phyloP scores from a whole-genome alignment of 176 grass and related monocot genomes.

The Avena eriantha region DNA sequence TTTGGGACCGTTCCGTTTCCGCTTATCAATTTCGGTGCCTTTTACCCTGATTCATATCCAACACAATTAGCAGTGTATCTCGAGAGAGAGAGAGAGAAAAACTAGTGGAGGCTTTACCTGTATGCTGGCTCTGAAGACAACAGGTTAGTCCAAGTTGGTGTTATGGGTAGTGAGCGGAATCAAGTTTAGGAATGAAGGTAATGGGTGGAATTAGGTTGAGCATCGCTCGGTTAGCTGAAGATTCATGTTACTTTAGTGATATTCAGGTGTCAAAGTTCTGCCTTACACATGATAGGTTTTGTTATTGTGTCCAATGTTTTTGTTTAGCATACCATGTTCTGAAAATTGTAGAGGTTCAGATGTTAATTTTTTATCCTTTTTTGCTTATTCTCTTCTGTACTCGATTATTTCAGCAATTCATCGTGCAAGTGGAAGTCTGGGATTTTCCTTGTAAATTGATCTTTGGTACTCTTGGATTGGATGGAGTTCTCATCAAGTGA shows the following conservation, averaged over 20 bases:
- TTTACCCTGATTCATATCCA: neutral
- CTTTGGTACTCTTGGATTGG: neutral
- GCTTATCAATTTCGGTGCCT: neutral
- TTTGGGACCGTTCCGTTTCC: neutral
- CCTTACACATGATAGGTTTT: neutral
- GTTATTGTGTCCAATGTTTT: neutral
- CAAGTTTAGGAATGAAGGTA: neutral
- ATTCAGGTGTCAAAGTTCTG: neutral
- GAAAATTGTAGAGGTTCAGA: neutral
- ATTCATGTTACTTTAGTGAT: conserved; percentile 24
- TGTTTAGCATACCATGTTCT: neutral
- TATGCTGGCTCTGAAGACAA: neutral
- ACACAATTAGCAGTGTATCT: neutral
- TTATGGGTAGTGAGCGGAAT: conserved; percentile 19
- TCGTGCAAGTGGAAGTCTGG: neutral
- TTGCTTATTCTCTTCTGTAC: neutral
- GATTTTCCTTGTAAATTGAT: conserved; percentile 3
- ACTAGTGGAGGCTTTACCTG: neutral
- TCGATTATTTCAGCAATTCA: conserved; percentile 11
- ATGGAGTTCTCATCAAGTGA: conserved; percentile 96
- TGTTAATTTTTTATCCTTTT: neutral
- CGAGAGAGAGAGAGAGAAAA: neutral
- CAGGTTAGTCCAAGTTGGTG: neutral
- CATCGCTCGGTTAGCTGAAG: neutral
- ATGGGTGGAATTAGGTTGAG: neutral